Percentiles rank a stretch among this genome's conserved stretches.
These are phyloP conservation scores for Apophysomyces trapeziformis DNA, from an alignment of 371 early-diverging fungal species.

Conservation along the genomic window DNA sequence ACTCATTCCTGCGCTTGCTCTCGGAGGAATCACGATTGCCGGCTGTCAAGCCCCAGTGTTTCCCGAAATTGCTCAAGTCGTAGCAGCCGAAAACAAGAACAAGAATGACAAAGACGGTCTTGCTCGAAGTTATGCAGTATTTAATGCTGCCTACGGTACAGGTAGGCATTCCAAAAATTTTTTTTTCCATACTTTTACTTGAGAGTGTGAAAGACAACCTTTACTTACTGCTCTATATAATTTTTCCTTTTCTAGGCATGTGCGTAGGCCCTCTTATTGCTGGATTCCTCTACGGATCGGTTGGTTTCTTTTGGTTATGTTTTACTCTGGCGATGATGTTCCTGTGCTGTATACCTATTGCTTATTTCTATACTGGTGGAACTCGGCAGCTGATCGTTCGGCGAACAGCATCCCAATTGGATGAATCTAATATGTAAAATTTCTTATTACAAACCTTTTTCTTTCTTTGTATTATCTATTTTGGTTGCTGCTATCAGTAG, in stretches of 20 bases:
- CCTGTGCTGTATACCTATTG: constrained; percentile 40
- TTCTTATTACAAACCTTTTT: background rate
- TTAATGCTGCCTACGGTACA: constrained; percentile 50
- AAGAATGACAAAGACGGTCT: constrained; percentile 34
- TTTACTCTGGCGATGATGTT: constrained; percentile 28
- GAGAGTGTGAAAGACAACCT: no score
- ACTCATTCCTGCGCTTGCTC: constrained; percentile 29
- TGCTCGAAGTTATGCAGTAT: constrained; percentile 46
- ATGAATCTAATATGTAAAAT: background rate
- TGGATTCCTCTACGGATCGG: constrained; percentile 26
- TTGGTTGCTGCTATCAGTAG: no score
- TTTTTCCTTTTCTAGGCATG: constrained; percentile 22
- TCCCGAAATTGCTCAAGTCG: constrained; percentile 47
- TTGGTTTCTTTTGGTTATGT: constrained; percentile 37
- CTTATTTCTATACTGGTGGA: constrained; percentile 39
- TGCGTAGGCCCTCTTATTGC: constrained; percentile 29
- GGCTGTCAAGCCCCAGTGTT: constrained; percentile 50
- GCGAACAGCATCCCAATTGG: background rate
- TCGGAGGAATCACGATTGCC: constrained; percentile 44
- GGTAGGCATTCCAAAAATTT: constrained; percentile 19
- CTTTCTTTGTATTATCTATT: background rate
- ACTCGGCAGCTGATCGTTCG: constrained; percentile 11
- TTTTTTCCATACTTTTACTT: no score
- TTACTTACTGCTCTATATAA: background rate
- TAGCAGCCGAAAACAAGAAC: constrained; percentile 32